Percentiles rank a stretch among this genome's conserved stretches.
Evolutionary conservation across 257 asterid genomes (phyloP).

Genomic region (Gardenia jasminoides): DNA sequence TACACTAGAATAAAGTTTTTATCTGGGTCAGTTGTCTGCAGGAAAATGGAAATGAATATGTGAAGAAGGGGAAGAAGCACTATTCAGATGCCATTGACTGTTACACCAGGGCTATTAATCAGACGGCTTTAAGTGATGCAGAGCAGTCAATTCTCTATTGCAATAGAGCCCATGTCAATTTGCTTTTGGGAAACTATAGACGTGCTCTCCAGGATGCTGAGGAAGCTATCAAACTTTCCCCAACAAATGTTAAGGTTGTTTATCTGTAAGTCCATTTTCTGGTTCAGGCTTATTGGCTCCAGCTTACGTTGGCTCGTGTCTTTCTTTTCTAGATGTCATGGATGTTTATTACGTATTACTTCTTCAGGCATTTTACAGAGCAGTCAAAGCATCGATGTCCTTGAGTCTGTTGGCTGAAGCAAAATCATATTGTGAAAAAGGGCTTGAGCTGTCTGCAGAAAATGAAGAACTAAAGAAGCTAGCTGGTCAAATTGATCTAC

Average conservation of each 20-base stretch:
- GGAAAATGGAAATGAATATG: conserved; percentile 86
- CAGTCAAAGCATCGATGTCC: conserved; percentile 73
- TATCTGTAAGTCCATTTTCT: conserved; percentile 11
- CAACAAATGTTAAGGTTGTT: conserved; percentile 72
- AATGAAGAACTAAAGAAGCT: conserved; percentile 73
- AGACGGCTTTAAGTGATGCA: conserved; percentile 68
- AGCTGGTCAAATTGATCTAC: conserved; percentile 51
- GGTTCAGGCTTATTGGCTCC: neutral
- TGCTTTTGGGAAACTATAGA: conserved; percentile 73
- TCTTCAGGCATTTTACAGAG: conserved; percentile 75
- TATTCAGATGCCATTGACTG: conserved; percentile 85
- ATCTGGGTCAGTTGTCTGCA: conserved; percentile 29
- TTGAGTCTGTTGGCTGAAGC: conserved; percentile 78
- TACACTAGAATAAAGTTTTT: neutral
- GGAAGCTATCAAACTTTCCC: conserved; percentile 63
- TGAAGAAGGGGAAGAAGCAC: conserved; percentile 77
- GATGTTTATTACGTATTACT: conserved; percentile 1
- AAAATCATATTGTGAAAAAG: conserved; percentile 58
- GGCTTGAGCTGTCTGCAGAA: conserved; percentile 68
- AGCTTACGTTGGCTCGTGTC: neutral
- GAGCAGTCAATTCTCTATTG: conserved; percentile 69
- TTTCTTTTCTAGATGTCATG: neutral
- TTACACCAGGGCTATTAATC: conserved; percentile 88
- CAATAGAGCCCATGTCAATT: conserved; percentile 88
- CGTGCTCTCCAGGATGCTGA: conserved; percentile 88